Evolutionary conservation across 2,329 filamentous ascomycete genomes (phyloP).

Genomic region (Ascochyta fabae): DNA sequence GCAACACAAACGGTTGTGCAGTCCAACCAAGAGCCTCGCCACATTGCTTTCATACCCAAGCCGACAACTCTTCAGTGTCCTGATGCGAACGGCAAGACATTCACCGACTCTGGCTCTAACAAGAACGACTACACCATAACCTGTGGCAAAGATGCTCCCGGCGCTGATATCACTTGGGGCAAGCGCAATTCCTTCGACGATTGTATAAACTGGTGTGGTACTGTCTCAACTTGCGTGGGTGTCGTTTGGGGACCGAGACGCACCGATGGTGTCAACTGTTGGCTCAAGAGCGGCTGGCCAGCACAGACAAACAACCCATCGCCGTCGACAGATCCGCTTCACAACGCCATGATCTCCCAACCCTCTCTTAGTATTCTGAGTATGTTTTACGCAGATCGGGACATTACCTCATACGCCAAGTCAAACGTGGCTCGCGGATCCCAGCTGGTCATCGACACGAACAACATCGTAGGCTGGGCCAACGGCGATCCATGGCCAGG

Average conservation of each 20-base stretch:
- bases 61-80: neutral
- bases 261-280: conserved; percentile 4
- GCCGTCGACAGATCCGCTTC: conserved; percentile 2
- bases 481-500: conserved; percentile 14
- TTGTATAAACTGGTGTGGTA: conserved; percentile 15
- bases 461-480: conserved; percentile 15
- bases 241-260: conserved; percentile 2
- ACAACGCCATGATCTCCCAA: conserved; percentile 6
- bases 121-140: conserved; percentile 9
- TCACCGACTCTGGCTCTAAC: conserved; percentile 2
- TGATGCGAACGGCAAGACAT: conserved; percentile 1
- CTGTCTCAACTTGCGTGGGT: conserved; percentile 3
- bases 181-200: neutral
- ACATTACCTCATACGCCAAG: conserved; percentile 10
- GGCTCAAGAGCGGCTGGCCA: conserved; percentile 8
- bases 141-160: conserved; percentile 6
- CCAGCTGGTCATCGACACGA: conserved; percentile 12
- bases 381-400: conserved; percentile 14
- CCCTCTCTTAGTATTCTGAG: conserved; percentile 4
- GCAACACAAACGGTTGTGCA: too few species aligned
- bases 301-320: neutral
- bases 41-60: too few species aligned
- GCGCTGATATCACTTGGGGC: conserved; percentile 5
- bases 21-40: too few species aligned
- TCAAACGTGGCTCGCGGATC: conserved; percentile 4